Percentiles rank a stretch among this genome's conserved stretches.
These are phyloP conservation scores for Fragilariopsis cylindrus DNA, from an alignment of 108 stramenopile species.

Conservation along the genomic window DNA sequence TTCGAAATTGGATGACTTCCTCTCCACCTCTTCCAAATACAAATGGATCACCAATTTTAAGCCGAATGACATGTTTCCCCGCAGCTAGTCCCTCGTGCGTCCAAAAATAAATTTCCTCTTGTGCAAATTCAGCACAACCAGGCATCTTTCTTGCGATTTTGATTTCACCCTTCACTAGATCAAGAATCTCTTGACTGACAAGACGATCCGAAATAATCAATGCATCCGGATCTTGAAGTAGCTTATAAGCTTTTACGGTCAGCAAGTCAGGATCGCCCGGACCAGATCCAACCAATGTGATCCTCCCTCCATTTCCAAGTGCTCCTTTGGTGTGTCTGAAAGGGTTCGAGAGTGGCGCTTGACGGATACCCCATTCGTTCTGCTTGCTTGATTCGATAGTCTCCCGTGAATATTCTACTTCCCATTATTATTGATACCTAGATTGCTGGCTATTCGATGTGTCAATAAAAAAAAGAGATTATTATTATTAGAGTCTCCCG, in stretches of 20 bases:
- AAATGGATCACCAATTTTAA: conserved; percentile 99
- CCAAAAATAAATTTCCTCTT: conserved; percentile 95
- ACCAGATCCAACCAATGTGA: conserved; percentile 90
- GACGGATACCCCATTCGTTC: conserved; percentile 56
- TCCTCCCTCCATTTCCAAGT: conserved; percentile 59
- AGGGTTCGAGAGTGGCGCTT: conserved; percentile 30
- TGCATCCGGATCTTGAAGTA: conserved; percentile 55
- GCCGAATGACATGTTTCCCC: conserved; percentile 90
- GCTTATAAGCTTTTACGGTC: conserved; percentile 82
- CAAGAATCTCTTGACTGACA: conserved; percentile 86
- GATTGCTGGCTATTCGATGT: background rate
- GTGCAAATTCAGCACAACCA: conserved; percentile 93
- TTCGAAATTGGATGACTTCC: conserved; percentile 91
- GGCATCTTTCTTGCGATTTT: conserved; percentile 89
- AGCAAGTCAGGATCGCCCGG: conserved; percentile 95
- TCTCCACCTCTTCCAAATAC: conserved; percentile 98
- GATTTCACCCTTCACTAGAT: conserved; percentile 73
- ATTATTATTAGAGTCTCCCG: background rate
- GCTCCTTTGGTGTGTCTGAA: conserved; percentile 22
- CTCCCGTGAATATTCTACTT: conserved; percentile 6
- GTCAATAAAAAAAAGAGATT: conserved; percentile 5
- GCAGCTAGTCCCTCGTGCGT: conserved; percentile 69
- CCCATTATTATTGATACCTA: background rate
- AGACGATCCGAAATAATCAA: conserved; percentile 94
- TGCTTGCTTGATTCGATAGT: conserved; percentile 17